Base-by-base conservation (phyloP, 1,139 yeast genomes). In the Geotrichum siamense region DNA sequence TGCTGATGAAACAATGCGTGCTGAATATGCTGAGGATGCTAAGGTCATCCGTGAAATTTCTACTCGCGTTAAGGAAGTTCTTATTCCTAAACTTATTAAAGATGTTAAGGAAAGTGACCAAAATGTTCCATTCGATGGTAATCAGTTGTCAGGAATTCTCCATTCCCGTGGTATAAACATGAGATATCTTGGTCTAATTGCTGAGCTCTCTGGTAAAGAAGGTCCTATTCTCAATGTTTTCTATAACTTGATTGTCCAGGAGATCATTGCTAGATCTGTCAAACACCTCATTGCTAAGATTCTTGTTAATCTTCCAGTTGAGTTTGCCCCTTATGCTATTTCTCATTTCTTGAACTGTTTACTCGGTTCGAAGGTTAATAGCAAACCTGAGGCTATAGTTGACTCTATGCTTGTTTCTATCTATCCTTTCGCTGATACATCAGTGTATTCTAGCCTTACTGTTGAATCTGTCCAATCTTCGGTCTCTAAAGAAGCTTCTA, bases 141-240 rank as follows among this genome's bases (percentile, higher is more conserved):
- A 66, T 3, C 91, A 87, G 55, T 74, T 91, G 56, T 69, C 86
- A 25, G 69, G 71, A 33, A 62, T 73, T 44, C 65, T 91, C 64
- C 98, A 91, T 64, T 75, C 75, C 55, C 70, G 71, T 43, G 98
- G 98, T 70, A 81, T 91, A 60, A 89, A 86, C 62, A 62, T 89
- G 68, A 82, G 98, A 66, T 89, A 91, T 59, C 71, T 91, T 56
- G 96, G 96, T 34, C 43, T 43, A 1, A 37, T 51, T 16, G 55
- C 55, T 9, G 19, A n/a, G 10, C 25, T 16, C 12, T 29, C 27
- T 31, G 41, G 26, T 15, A 19, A 26, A 6, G 39, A 40, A 21
- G 44, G 44, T 16, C 17, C 44, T 10, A 17, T 23, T 20, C 39
- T 40, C 12, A 26, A 34, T 13, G 39, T 34, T 15, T 34, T 33